phyloP scores from a whole-genome alignment of 1,139 yeast species.

The Kluyveromyces sp. region DNA sequence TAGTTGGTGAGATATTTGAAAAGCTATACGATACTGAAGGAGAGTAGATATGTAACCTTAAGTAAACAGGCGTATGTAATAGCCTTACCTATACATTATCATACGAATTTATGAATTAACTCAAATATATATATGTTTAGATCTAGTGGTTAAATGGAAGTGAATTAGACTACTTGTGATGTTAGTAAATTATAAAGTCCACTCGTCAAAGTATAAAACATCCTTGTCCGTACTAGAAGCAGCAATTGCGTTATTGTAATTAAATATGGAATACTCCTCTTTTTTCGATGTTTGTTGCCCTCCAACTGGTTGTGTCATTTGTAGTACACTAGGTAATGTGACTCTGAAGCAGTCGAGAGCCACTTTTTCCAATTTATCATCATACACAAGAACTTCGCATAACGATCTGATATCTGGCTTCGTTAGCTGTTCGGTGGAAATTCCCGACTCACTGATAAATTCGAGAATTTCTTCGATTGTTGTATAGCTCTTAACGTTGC shows the following conservation, averaged over 20 bases:
- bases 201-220: slow-evolving; percentile 35
- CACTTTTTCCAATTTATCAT: slow-evolving; percentile 71
- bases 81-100: not conserved
- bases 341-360: slow-evolving; percentile 49
- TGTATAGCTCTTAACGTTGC: slow-evolving; percentile 57
- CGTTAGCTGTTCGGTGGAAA: slow-evolving; percentile 75
- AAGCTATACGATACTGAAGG: not conserved
- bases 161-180: too few relatives aligned
- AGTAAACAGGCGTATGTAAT: not conserved
- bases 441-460: slow-evolving; percentile 66
- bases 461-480: slow-evolving; percentile 64
- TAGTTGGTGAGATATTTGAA: slow-evolving; percentile 51
- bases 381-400: slow-evolving; percentile 82
- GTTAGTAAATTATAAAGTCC: slow-evolving; percentile 21
- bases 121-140: too few relatives aligned
- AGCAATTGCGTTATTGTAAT: slow-evolving; percentile 28
- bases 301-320: slow-evolving; percentile 24
- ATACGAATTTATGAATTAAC: not conserved
- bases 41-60: not conserved
- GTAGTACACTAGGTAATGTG: slow-evolving; percentile 43
- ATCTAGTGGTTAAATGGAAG: too few relatives aligned
- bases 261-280: slow-evolving; percentile 33
- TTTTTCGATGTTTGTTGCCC: slow-evolving; percentile 11
- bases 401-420: slow-evolving; percentile 67
- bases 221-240: slow-evolving; percentile 30